Evolutionary conservation across 257 asterid genomes (phyloP).

Genomic region (Nicotiana benthamiana): DNA sequence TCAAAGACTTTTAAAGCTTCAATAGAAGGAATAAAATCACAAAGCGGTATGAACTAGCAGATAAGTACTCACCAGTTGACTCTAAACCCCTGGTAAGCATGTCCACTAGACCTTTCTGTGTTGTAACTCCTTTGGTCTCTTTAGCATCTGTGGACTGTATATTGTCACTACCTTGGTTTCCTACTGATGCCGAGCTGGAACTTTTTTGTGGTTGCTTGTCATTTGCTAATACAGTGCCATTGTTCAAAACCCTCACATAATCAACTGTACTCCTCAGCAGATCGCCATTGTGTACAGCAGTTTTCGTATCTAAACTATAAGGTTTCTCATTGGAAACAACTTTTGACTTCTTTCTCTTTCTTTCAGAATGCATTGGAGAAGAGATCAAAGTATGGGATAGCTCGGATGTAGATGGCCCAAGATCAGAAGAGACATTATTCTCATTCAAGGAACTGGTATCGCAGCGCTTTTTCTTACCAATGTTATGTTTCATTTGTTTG

Average conservation of each 20-base stretch:
- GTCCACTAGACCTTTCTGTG: conserved; percentile 31
- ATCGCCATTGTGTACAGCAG: conserved; percentile 9
- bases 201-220: conserved; percentile 20
- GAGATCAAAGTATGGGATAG: conserved; percentile 11
- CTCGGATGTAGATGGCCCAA: conserved; percentile 35
- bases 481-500: conserved; percentile 22
- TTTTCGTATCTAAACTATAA: conserved; percentile 17
- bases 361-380: conserved; percentile 7
- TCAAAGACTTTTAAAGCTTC: neutral
- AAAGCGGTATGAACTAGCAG: neutral
- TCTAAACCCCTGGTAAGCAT: conserved; percentile 64
- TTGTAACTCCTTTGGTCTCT: conserved; percentile 14
- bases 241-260: conserved; percentile 29
- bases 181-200: neutral
- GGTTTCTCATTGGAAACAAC: conserved; percentile 20
- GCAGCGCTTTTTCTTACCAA: conserved; percentile 16
- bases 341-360: conserved; percentile 17
- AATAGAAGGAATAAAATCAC: neutral
- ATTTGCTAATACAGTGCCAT: conserved; percentile 22
- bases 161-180: conserved; percentile 12
- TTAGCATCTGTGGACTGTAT: conserved; percentile 18
- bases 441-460: conserved; percentile 13
- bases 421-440: conserved; percentile 21
- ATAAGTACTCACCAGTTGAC: conserved; percentile 37
- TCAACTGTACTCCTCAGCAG: conserved; percentile 11